Conservation (phyloP, 1,284 basidiomycete genomes). For the Puccinia coronata region DNA sequence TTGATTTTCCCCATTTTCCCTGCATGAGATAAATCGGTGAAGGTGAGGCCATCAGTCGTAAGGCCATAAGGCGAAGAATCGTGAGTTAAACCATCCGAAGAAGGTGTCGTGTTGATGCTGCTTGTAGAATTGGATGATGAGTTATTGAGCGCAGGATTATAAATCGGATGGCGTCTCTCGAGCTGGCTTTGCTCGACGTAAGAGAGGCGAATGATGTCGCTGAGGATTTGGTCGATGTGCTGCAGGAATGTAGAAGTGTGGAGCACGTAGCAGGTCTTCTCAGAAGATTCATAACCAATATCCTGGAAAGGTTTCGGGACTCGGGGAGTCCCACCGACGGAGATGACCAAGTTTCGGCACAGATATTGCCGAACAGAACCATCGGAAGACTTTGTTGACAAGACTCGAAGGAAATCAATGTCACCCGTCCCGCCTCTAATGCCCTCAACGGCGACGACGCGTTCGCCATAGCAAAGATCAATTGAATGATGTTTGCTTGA, state of each 20-base stretch:
- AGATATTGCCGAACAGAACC: not conserved
- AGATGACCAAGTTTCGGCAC: slow-evolving; percentile 61
- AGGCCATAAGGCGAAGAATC: not conserved
- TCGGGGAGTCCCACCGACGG: slow-evolving; percentile 64
- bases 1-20: not conserved
- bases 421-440: slow-evolving; percentile 50
- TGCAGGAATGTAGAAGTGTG: slow-evolving; percentile 54
- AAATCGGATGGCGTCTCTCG: not conserved
- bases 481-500: slow-evolving; percentile 42
- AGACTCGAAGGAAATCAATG: slow-evolving; percentile 53
- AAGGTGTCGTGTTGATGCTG: slow-evolving; percentile 1
- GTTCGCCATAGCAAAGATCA: slow-evolving; percentile 61
- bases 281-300: slow-evolving; percentile 54
- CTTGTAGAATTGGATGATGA: not conserved
- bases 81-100: not conserved
- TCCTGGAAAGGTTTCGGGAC: slow-evolving; percentile 61
- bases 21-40: not conserved
- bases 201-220: not conserved
- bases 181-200: not conserved
- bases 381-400: slow-evolving; percentile 9
- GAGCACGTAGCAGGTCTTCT: slow-evolving; percentile 61
- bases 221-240: slow-evolving; percentile 49
- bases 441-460: slow-evolving; percentile 60
- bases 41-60: not conserved
- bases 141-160: not conserved